phyloP scores from a whole-genome alignment of 352 stramenopile genomes.

The Globisporangium canariense region DNA sequence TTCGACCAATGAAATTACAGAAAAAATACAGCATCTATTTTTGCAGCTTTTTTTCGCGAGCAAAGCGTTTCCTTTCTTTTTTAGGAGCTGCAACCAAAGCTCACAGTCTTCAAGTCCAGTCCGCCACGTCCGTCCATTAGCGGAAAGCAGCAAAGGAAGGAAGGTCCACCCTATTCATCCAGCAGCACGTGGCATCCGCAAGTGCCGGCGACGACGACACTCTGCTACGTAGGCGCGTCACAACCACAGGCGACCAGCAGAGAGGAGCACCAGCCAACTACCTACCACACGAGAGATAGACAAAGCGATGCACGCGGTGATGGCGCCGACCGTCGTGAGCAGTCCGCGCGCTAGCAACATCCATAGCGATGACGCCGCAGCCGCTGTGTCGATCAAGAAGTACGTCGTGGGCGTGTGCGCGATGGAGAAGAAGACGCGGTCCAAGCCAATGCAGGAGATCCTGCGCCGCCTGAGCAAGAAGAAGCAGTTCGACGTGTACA shows the following conservation, averaged over 20 bases:
- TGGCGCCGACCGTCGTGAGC: not conserved
- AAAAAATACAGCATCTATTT: too few species aligned
- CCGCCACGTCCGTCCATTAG: constrained; percentile 7
- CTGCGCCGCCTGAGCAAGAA: constrained; percentile 89
- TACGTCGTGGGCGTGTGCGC: constrained; percentile 96
- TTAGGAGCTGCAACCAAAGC: not conserved
- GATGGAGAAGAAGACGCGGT: constrained; percentile 98
- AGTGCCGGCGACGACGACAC: too few species aligned
- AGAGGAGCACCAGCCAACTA: too few species aligned
- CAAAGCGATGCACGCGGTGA: constrained; percentile 6
- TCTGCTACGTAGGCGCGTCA: too few species aligned
- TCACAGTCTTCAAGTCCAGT: constrained; percentile 1
- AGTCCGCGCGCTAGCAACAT: not conserved
- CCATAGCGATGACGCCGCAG: constrained; percentile 5
- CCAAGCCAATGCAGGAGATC: constrained; percentile 98
- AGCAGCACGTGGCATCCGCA: too few species aligned
- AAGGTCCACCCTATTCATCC: constrained; percentile 3
- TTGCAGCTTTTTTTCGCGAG: not conserved
- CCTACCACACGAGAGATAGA: too few species aligned
- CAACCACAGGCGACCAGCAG: too few species aligned
- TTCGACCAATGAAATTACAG: not conserved
- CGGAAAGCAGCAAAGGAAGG: not conserved
- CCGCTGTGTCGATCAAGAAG: constrained; percentile 28
- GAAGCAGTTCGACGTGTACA: constrained; percentile 94
- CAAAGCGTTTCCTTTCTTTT: too few species aligned